These are phyloP conservation scores for Populus nigra DNA, from an alignment of 345 rosid species.

Conservation along the genomic window DNA sequence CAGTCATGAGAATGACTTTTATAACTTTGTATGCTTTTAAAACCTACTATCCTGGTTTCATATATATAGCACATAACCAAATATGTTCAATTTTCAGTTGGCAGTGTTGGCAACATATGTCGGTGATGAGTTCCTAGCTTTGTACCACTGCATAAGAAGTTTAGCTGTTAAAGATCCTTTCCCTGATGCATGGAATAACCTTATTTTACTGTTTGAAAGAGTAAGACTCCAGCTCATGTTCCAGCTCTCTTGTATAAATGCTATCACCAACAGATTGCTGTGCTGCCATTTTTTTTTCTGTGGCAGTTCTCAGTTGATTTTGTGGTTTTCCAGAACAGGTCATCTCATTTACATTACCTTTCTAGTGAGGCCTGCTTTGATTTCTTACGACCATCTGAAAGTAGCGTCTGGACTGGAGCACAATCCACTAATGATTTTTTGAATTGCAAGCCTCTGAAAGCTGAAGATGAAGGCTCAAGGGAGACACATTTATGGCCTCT, in stretches of 20 bases:
- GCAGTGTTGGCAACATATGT: conserved; percentile 86
- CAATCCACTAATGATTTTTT: conserved; percentile 24
- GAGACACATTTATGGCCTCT: conserved; percentile 57
- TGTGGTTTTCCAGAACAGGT: conserved; percentile 66
- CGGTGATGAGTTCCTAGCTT: conserved; percentile 83
- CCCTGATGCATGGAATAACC: conserved; percentile 86
- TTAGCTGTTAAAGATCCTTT: conserved; percentile 92
- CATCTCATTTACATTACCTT: conserved; percentile 40
- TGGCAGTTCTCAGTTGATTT: conserved; percentile 27
- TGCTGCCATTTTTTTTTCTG: conserved; percentile 2
- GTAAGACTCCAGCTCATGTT: conserved; percentile 37
- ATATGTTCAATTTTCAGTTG: conserved; percentile 42
- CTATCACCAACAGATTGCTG: neutral
- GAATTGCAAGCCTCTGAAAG: conserved; percentile 21
- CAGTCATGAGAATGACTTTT: neutral
- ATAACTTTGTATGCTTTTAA: neutral
- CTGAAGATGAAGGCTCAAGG: conserved; percentile 24
- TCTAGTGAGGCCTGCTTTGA: conserved; percentile 48
- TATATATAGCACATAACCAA: conserved; percentile 1
- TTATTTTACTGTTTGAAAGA: conserved; percentile 67
- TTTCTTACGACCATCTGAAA: conserved; percentile 56
- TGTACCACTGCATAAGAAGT: conserved; percentile 91
- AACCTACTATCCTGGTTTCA: neutral
- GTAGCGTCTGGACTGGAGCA: conserved; percentile 4
- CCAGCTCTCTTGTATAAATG: neutral